A percentile compares a stretch with the other conserved stretches of the same genome.
These are phyloP conservation scores for Apiospora malaysiana DNA, from an alignment of 2,329 filamentous ascomycete species.

Conservation along the genomic window DNA sequence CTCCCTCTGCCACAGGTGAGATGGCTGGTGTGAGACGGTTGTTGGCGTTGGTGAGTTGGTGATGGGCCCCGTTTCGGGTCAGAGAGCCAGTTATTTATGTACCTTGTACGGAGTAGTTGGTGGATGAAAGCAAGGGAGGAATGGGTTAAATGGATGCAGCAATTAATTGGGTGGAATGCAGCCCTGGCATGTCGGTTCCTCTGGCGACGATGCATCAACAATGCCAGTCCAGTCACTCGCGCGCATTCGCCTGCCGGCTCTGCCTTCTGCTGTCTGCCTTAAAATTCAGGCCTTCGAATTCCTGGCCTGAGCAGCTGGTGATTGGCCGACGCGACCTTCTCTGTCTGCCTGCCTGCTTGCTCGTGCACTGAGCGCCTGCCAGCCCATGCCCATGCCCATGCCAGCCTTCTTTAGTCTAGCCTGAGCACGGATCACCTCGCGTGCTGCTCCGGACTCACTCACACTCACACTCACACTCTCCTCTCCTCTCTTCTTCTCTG, in stretches of 20 bases:
- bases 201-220: slow-evolving; percentile 1
- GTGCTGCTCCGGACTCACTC: neutral
- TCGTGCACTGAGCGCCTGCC: slow-evolving; percentile 5
- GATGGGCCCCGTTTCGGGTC: neutral
- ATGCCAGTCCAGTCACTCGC: neutral
- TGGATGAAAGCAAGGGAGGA: neutral
- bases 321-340: neutral
- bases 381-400: no score
- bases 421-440: neutral
- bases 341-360: neutral
- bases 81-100: neutral
- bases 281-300: neutral
- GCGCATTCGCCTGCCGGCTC: neutral
- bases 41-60: no score
- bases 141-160: neutral
- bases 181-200: neutral
- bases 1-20: neutral
- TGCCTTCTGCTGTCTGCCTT: no score
- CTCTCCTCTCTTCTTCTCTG: no score
- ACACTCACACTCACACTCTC: no score
- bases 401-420: neutral
- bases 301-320: neutral
- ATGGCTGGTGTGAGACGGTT: neutral
- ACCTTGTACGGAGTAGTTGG: neutral
- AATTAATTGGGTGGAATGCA: neutral